phyloP scores from a whole-genome alignment of 75 land plant genomes.

The Cryptomeria japonica region DNA sequence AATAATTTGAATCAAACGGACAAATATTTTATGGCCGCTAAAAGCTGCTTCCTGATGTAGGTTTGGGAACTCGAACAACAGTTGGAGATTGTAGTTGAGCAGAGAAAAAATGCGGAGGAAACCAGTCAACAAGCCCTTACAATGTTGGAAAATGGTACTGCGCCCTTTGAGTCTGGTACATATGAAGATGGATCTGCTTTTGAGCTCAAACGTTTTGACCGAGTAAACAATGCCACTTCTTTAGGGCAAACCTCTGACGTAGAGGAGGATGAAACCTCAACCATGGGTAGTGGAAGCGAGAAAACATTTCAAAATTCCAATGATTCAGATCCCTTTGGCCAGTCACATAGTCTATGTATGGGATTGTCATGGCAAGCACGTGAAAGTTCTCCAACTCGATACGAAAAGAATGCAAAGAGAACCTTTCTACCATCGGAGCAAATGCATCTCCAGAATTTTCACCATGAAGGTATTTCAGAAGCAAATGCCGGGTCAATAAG shows the following conservation, averaged over 20 bases:
- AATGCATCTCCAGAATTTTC: neutral
- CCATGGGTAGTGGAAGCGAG: conserved; percentile 21
- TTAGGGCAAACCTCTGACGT: neutral
- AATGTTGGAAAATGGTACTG: conserved; percentile 50
- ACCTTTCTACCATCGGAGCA: neutral
- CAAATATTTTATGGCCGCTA: neutral
- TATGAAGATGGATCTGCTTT: conserved; percentile 32
- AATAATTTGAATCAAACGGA: neutral
- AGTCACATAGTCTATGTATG: conserved; percentile 20
- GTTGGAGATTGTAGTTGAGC: conserved; percentile 52
- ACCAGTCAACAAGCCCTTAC: conserved; percentile 64
- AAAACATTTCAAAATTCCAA: conserved; percentile 35
- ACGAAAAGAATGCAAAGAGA: conserved; percentile 18
- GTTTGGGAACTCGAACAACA: conserved; percentile 75
- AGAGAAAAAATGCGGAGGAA: conserved; percentile 73
- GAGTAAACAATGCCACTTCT: neutral
- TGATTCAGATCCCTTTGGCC: conserved; percentile 9
- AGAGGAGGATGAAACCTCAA: conserved; percentile 23
- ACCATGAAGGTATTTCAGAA: conserved; percentile 16
- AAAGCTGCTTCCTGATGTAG: conserved; percentile 28
- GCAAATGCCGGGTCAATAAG: conserved; percentile 40
- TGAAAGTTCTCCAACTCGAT: conserved; percentile 10
- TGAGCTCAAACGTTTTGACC: conserved; percentile 16
- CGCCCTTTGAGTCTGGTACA: conserved; percentile 27
- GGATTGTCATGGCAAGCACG: conserved; percentile 56